These are phyloP conservation scores for Achaetomiella virescens DNA, from an alignment of 495 filamentous ascomycete genomes.

Conservation along the genomic window DNA sequence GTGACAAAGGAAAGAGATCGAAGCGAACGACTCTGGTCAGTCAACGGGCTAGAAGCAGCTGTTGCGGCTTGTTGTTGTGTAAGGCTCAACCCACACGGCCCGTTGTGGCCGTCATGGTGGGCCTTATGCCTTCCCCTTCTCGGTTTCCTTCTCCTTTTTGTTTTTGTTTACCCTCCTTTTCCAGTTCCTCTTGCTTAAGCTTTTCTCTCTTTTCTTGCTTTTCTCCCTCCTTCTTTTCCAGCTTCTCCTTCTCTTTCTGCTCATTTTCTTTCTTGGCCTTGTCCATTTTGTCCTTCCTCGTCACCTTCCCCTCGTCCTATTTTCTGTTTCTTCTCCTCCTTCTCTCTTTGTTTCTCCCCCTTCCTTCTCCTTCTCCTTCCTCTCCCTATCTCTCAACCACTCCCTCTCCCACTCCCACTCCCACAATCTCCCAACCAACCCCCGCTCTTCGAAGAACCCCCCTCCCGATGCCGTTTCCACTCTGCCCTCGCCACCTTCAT, in stretches of 20 bases:
- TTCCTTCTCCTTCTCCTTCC: not conserved
- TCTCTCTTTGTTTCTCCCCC: not conserved
- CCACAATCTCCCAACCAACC: slow-evolving; percentile 8
- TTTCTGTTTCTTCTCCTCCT: not conserved
- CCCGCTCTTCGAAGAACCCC: slow-evolving; percentile 1
- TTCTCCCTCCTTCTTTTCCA: not conserved
- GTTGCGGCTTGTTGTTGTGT: too few relatives aligned
- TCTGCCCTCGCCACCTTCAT: slow-evolving; percentile 92
- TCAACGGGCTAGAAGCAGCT: too few relatives aligned
- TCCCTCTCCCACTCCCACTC: not conserved
- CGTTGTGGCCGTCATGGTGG: too few relatives aligned
- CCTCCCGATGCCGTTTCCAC: slow-evolving; percentile 63
- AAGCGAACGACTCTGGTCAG: too few relatives aligned
- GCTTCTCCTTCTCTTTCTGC: not conserved
- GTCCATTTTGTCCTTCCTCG: not conserved
- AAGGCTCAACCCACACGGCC: too few relatives aligned
- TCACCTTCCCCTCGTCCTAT: too few relatives aligned
- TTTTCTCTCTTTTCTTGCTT: not conserved
- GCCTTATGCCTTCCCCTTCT: too few relatives aligned
- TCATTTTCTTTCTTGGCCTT: not conserved
- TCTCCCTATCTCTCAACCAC: not conserved
- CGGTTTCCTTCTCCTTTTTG: too few relatives aligned
- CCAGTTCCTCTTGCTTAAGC: too few relatives aligned
- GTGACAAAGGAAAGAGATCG: too few relatives aligned
- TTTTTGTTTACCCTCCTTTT: too few relatives aligned